Evolutionary conservation across 495 filamentous ascomycete species (phyloP), one percentile per base, ranked within the genome.

Genomic region (Daldinia loculata): DNA sequence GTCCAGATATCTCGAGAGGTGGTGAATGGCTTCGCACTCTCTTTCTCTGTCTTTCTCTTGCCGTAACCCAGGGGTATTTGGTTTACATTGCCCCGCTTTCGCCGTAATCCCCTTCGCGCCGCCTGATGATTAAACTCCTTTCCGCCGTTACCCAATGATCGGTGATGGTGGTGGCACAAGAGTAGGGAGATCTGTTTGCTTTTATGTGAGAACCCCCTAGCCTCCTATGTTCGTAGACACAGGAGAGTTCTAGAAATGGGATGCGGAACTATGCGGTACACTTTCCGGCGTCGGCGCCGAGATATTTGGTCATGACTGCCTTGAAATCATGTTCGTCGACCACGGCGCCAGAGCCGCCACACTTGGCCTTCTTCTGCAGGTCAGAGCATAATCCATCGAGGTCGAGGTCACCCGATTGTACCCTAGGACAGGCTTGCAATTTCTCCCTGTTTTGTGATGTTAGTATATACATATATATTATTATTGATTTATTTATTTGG

Each of bases 301-400:
- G 74, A 53, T 84, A 84, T 69, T 85, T 84, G 52, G 86, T 89
- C 83, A 96, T 85, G 61, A 94, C 92, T 56, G 84, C 85, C 74
- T 97, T 90, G 73, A 98, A 95, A 77, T 98, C 93, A 45, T 88
- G 89, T 80, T 97, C 87, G 71, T 93, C 91, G 55, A 99, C 91
- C 24, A 98, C 93, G n/a, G 95, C 92, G 29, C 95, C 95, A 27
- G 85, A 88, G 75, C 96, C 95, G 1, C 93, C 96, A 77, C 96
- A 99, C 77, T 94, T 94, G 51, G 96, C 96, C 81, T 99, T 99
- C 74, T 91, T 91, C 63, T 94, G 91, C n/a, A 99, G 87, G 69
- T 99, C 94, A 6, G 91, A 89, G 80, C 96, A 99, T 12, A 99
- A 86, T 60, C 88, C 87, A 76, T 99, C 96, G 71, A 99, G 90